phyloP scores from a whole-genome alignment of 148 eudicot genomes.

The Fagopyrum tataricum region DNA sequence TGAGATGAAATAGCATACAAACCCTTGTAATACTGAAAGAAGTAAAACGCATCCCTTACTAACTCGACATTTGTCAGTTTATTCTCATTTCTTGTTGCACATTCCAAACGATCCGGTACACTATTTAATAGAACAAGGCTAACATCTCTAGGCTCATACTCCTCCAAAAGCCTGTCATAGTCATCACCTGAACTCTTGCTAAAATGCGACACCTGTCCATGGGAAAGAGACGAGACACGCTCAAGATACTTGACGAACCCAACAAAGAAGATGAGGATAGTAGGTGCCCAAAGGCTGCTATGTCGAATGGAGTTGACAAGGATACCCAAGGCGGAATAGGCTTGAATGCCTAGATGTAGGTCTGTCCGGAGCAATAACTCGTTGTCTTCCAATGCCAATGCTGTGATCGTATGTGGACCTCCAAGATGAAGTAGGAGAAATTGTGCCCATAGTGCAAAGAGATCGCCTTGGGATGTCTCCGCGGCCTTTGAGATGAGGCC shows the following conservation, averaged over 20 bases:
- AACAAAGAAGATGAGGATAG: constrained; percentile 11
- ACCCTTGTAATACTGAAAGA: neutral
- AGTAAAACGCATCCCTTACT: neutral
- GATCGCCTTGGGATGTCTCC: neutral
- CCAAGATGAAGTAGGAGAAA: constrained; percentile 12
- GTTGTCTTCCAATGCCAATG: constrained; percentile 10
- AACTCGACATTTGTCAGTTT: neutral
- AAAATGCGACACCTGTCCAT: neutral
- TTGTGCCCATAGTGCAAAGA: constrained; percentile 5
- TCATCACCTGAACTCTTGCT: neutral
- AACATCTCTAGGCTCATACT: too few species aligned
- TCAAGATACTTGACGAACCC: constrained; percentile 22
- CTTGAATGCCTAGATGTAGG: neutral
- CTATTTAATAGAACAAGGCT: too few species aligned
- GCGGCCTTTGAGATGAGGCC: neutral
- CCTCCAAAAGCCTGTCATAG: neutral
- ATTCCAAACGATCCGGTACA: too few species aligned
- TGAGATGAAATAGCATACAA: neutral
- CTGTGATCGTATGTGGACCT: constrained; percentile 8
- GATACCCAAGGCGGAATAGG: neutral
- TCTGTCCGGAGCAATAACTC: neutral
- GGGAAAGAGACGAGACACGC: constrained; percentile 19
- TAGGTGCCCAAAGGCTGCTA: constrained; percentile 10
- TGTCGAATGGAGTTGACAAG: neutral
- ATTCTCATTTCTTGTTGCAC: too few species aligned